phyloP scores from a whole-genome alignment of 441 rosid species.

The Adansonia madagascariensis region DNA sequence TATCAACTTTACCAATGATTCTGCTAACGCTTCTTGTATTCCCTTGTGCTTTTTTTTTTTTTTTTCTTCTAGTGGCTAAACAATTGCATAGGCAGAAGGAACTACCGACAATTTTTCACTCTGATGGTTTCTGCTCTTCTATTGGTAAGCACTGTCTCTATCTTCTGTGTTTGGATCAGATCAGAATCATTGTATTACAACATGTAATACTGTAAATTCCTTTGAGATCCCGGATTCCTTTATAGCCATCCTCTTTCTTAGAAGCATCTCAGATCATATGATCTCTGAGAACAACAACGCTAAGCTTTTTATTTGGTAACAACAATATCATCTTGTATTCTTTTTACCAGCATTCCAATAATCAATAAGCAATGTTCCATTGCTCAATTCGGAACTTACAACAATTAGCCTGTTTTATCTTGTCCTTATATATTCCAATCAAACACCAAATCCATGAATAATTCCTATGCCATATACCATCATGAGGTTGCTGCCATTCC shows the following conservation, averaged over 20 bases:
- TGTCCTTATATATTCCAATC: background rate
- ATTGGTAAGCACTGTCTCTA: slow-evolving; percentile 61
- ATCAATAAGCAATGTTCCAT: background rate
- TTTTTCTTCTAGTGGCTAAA: slow-evolving; percentile 75
- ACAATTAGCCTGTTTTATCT: background rate
- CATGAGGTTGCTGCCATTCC: slow-evolving; percentile 22
- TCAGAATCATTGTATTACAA: background rate
- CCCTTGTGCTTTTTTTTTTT: slow-evolving; percentile 26
- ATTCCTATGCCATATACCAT: slow-evolving; percentile 20
- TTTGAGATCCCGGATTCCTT: background rate
- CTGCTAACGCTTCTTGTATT: slow-evolving; percentile 24
- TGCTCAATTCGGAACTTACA: background rate
- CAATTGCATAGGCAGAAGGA: slow-evolving; percentile 88
- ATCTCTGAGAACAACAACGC: background rate
- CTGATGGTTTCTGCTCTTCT: slow-evolving; percentile 91
- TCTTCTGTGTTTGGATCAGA: background rate
- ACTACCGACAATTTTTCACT: slow-evolving; percentile 86
- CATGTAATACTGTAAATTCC: background rate
- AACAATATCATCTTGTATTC: too few species aligned
- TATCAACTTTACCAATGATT: slow-evolving; percentile 7
- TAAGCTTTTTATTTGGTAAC: background rate
- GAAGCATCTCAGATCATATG: background rate
- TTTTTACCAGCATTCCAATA: too few species aligned
- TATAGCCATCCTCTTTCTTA: background rate
- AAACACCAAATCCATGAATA: slow-evolving; percentile 19